Evolutionary conservation across 2,329 filamentous ascomycete species (phyloP).

Genomic region (Domatiomyces catenatus): DNA sequence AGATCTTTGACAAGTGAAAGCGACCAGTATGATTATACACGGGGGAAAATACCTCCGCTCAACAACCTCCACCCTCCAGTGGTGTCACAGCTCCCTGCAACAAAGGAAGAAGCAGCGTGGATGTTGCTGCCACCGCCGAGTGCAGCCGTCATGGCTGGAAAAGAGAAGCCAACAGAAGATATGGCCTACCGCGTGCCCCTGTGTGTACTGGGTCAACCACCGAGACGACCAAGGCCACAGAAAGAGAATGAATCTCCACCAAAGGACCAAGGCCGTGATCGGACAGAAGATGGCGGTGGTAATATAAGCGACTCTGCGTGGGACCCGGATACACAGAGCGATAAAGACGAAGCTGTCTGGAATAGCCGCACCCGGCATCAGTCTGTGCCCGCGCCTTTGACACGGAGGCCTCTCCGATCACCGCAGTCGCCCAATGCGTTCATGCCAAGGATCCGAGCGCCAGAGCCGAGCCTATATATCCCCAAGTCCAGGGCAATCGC

Average conservation of each 20-base stretch:
- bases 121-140: conserved; percentile 88
- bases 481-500: background rate
- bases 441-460: background rate
- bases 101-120: conserved; percentile 61
- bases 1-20: conserved; percentile 22
- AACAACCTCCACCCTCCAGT: conserved; percentile 79
- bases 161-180: conserved; percentile 34
- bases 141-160: conserved; percentile 81
- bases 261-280: conserved; percentile 4
- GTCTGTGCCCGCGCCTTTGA: background rate
- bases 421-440: background rate
- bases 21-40: conserved; percentile 41
- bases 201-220: conserved; percentile 10
- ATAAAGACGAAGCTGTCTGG: background rate
- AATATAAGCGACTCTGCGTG: conserved; percentile 1
- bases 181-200: conserved; percentile 11
- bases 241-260: background rate
- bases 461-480: background rate
- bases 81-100: conserved; percentile 57
- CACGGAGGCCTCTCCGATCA: background rate
- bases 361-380: background rate
- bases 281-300: conserved; percentile 1
- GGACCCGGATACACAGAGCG: background rate
- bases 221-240: conserved; percentile 1
- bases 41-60: conserved; percentile 52